A percentile compares a stretch with the other conserved stretches of the same genome.
phyloP scores from a whole-genome alignment of 345 rosid genomes.

The Stellera chamaejasme region DNA sequence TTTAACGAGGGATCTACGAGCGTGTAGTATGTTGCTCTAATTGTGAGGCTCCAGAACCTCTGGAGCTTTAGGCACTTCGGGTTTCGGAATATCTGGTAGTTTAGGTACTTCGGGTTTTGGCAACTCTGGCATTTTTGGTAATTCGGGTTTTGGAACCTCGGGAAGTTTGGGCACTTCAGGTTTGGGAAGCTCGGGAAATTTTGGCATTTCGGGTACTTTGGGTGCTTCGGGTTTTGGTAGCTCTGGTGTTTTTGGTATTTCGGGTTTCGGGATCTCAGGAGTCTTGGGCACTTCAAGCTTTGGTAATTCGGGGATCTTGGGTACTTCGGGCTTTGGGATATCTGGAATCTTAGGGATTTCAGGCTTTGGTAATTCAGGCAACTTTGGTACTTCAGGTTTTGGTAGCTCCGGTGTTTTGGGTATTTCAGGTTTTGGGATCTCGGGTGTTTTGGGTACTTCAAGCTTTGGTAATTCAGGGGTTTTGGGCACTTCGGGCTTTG shows the following conservation, averaged over 20 bases:
- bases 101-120: background rate
- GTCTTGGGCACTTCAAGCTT: slow-evolving; percentile 9
- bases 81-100: background rate
- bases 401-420: slow-evolving; percentile 19
- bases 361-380: slow-evolving; percentile 1
- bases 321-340: slow-evolving; percentile 9
- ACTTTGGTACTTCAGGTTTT: slow-evolving; percentile 3
- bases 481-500: slow-evolving; percentile 15
- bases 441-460: background rate
- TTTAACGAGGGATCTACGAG: too few species aligned
- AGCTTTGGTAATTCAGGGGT: slow-evolving; percentile 15
- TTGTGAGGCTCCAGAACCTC: slow-evolving; percentile 12
- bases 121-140: slow-evolving; percentile 15
- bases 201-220: slow-evolving; percentile 12
- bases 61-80: slow-evolving; percentile 12
- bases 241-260: background rate
- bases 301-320: slow-evolving; percentile 13
- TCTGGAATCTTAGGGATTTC: slow-evolving; percentile 18
- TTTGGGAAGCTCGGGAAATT: slow-evolving; percentile 20
- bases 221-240: slow-evolving; percentile 13
- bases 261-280: slow-evolving; percentile 2
- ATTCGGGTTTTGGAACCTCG: slow-evolving; percentile 15
- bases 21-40: background rate
- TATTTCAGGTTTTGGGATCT: slow-evolving; percentile 14
- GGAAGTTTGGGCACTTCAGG: slow-evolving; percentile 23